Evolutionary conservation across 768 basidiomycete genomes (phyloP).

Genomic region (Suillus hirtellus): DNA sequence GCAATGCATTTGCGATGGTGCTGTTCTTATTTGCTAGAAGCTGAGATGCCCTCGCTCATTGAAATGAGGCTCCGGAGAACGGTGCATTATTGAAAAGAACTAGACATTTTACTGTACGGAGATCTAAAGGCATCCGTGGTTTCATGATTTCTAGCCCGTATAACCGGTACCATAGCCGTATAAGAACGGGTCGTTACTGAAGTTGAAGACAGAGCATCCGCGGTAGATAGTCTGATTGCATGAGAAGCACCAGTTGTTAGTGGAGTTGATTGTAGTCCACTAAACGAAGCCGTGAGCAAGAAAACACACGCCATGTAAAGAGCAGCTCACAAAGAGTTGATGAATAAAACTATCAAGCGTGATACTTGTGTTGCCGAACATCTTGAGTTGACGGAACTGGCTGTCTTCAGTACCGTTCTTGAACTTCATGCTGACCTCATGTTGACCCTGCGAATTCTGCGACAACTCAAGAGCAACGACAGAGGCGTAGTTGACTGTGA

Average conservation of each 20-base stretch:
- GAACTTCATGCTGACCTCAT: conserved; percentile 74
- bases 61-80: background rate
- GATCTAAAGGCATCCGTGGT: background rate
- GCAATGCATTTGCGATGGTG: background rate
- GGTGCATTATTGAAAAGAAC: background rate
- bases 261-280: conserved; percentile 17
- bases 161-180: background rate
- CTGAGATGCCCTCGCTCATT: background rate
- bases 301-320: background rate
- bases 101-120: background rate
- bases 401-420: conserved; percentile 63
- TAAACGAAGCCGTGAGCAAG: conserved; percentile 2
- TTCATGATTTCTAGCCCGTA: background rate
- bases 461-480: conserved; percentile 67
- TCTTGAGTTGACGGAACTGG: conserved; percentile 59
- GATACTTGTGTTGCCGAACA: conserved; percentile 46
- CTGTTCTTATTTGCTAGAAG: background rate
- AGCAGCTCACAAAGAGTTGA: conserved; percentile 8
- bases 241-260: conserved; percentile 19
- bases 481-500: conserved; percentile 62
- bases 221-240: conserved; percentile 17
- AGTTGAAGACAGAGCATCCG: conserved; percentile 17
- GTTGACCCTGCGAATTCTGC: conserved; percentile 64
- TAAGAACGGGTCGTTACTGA: conserved; percentile 12
- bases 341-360: conserved; percentile 5